A percentile compares a stretch with the other conserved stretches of the same genome.
phyloP scores from a whole-genome alignment of 805 yeast genomes.

The Peterozyma xylosa region DNA sequence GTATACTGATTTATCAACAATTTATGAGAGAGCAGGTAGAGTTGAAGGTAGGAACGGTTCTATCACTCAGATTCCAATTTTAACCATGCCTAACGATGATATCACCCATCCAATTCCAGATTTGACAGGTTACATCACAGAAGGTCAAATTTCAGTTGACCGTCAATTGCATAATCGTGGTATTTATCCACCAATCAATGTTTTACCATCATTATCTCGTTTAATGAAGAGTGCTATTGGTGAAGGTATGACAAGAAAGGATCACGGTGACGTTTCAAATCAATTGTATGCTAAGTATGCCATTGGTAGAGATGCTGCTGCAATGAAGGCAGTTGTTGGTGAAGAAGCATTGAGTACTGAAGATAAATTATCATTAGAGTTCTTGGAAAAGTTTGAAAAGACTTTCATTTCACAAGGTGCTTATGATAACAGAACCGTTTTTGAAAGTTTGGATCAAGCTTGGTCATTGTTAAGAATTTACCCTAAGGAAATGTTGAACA shows the following conservation, averaged over 20 bases:
- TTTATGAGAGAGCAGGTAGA: slow-evolving; percentile 99
- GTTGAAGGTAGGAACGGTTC: slow-evolving; percentile 99
- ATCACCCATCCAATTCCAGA: slow-evolving; percentile 99
- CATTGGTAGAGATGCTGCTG: slow-evolving; percentile 99
- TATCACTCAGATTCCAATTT: slow-evolving; percentile 96
- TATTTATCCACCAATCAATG: slow-evolving; percentile 98
- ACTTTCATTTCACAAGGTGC: slow-evolving; percentile 95
- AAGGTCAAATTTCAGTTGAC: slow-evolving; percentile 97
- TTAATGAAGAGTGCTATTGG: slow-evolving; percentile 99
- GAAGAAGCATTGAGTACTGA: slow-evolving; percentile 98
- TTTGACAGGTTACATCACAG: slow-evolving; percentile 98
- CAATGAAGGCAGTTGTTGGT: slow-evolving; percentile 99
- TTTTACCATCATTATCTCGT: slow-evolving; percentile 93
- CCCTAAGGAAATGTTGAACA: slow-evolving; percentile 97
- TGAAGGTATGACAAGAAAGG: slow-evolving; percentile 99
- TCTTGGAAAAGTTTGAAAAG: slow-evolving; percentile 95
- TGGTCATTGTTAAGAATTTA: slow-evolving; percentile 97
- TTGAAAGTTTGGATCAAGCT: slow-evolving; percentile 95
- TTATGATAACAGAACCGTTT: slow-evolving; percentile 89
- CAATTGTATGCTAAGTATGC: slow-evolving; percentile 99
- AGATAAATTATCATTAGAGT: slow-evolving; percentile 95
- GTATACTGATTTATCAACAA: slow-evolving; percentile 99
- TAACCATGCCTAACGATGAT: slow-evolving; percentile 99
- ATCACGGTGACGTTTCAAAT: slow-evolving; percentile 98
- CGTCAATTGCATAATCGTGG: slow-evolving; percentile 96